phyloP scores from a whole-genome alignment of 169 alveolate species.

The Cryptosporidium ryanae region DNA sequence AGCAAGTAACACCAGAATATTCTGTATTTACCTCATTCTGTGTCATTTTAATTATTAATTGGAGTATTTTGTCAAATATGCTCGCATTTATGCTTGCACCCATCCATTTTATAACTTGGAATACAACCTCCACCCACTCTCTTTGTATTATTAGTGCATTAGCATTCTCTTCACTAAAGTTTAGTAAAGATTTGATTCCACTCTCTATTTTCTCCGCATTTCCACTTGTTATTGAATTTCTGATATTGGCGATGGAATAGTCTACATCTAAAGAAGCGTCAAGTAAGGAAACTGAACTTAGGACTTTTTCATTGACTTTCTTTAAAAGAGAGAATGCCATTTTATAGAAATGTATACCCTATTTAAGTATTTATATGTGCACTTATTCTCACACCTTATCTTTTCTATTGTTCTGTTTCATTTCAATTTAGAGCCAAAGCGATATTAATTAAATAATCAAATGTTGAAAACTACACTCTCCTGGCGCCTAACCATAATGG shows the following conservation, averaged over 20 bases:
- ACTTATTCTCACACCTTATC: not conserved
- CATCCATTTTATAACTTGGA: slow-evolving; percentile 44
- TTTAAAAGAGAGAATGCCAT: slow-evolving; percentile 70
- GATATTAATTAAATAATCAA: not conserved
- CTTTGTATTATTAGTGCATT: slow-evolving; percentile 54
- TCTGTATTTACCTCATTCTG: slow-evolving; percentile 4
- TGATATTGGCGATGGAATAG: slow-evolving; percentile 39
- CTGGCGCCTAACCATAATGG: no score
- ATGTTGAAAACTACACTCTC: not conserved
- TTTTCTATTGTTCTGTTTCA: slow-evolving; percentile 13
- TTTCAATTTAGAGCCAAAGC: not conserved
- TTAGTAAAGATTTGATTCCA: slow-evolving; percentile 34
- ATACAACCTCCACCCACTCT: slow-evolving; percentile 56
- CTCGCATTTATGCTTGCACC: slow-evolving; percentile 13
- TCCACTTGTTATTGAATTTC: slow-evolving; percentile 9
- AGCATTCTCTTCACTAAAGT: slow-evolving; percentile 47
- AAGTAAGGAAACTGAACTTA: slow-evolving; percentile 52
- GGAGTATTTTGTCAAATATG: slow-evolving; percentile 25
- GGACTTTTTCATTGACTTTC: slow-evolving; percentile 64
- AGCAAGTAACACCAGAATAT: not conserved
- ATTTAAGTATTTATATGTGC: not conserved
- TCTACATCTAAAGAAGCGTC: slow-evolving; percentile 72
- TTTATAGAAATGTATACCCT: not conserved
- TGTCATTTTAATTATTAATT: slow-evolving; percentile 44
- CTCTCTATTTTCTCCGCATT: slow-evolving; percentile 13